Base-by-base conservation (phyloP, 2,329 filamentous ascomycete genomes). In the Ophiosphaerella narmari region DNA sequence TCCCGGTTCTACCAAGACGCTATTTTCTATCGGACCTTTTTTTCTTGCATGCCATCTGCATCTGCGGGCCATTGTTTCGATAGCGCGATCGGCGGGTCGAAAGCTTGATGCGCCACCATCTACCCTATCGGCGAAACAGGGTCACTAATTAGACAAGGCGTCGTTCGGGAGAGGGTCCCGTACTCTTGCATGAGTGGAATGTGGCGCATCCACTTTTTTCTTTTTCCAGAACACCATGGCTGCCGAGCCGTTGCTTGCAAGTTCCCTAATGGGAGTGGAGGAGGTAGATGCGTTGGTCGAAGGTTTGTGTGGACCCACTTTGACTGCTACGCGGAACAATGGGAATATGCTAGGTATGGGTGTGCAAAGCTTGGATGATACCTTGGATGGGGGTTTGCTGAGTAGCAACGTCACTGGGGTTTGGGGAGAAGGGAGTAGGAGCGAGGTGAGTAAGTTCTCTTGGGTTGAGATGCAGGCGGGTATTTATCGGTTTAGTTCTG, bases 371-470 rank as follows among this genome's bases (percentile, higher is more conserved):
- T 48, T 78, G 16, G 74, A 79, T 62, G 57, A 59, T 3, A 67
- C 63, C 8, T 56, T 79, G 3, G 53, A 52, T 1, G 75, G 74
- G 2, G 76, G 74, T 3, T 43, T 78, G 18, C 62, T 67, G 12
- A 71, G 36, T n/a, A 72, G 69, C 8, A 53, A 57, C 1, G 43
- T 77, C 5, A 59, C 68, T 14, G 72, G 70, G 43, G 65, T 77
- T 29, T 75, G 67, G 46, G 68, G 67, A 18, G 70, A 69, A 24
- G 46, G 52, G 3, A 66, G 62, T 39, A 52, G 56, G 3, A 55
- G 39, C 33, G 60, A 57, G 43, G 68, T 72, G 55, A 50, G 65
- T 72, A 55, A 50, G 65, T 62, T 12, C 21, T 16, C 16, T 39
- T 18, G 1, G 13, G 21, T 1, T n/a, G 5, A 8, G 4, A 9